phyloP scores from a whole-genome alignment of 345 rosid genomes.

The Camelina neglecta region DNA sequence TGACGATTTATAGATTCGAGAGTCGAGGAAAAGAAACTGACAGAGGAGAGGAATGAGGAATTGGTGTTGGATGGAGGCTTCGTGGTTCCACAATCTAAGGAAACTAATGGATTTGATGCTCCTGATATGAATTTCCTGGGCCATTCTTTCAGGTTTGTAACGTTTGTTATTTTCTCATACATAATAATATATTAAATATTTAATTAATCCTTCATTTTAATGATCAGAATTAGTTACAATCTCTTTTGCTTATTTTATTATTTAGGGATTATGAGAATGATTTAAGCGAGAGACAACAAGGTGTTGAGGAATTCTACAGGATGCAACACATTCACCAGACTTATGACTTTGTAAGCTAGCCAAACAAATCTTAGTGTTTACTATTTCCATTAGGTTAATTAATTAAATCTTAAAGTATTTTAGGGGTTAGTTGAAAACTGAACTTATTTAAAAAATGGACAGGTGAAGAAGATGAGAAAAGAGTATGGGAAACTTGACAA shows the following conservation, averaged over 20 bases:
- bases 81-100: constrained; percentile 41
- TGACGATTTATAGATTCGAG: constrained; percentile 39
- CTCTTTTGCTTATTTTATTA: background rate
- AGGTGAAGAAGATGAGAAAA: constrained; percentile 60
- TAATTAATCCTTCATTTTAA: background rate
- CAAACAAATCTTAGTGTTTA: background rate
- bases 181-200: background rate
- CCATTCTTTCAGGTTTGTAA: constrained; percentile 47
- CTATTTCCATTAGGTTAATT: background rate
- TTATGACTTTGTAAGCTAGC: constrained; percentile 55
- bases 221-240: background rate
- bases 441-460: background rate
- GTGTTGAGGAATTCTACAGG: constrained; percentile 64
- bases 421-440: background rate
- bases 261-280: constrained; percentile 50
- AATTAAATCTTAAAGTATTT: background rate
- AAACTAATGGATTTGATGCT: constrained; percentile 40
- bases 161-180: too few species aligned
- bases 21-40: constrained; percentile 44
- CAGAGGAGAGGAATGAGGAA: constrained; percentile 44
- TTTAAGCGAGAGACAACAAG: constrained; percentile 50
- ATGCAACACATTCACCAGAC: constrained; percentile 63
- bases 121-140: constrained; percentile 51
- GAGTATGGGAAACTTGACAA: constrained; percentile 55
- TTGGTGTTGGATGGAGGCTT: constrained; percentile 59